phyloP scores from a whole-genome alignment of 345 rosid genomes.

The Melaleuca alternifolia region DNA sequence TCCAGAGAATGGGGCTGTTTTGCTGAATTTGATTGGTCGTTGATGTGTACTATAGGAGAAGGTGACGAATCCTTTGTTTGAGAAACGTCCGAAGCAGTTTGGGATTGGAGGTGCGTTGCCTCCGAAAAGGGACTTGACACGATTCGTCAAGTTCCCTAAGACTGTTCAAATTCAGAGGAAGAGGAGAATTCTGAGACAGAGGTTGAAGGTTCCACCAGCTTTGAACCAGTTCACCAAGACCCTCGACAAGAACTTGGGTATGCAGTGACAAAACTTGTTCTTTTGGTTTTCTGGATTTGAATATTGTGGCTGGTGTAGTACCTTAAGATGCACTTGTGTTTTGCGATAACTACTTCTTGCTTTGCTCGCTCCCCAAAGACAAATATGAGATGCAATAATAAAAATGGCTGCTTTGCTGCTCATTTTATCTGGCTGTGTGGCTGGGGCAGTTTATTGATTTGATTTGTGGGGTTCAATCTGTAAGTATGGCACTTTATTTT shows the following conservation, averaged over 20 bases:
- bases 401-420: neutral
- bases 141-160: constrained; percentile 73
- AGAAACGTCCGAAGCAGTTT: constrained; percentile 77
- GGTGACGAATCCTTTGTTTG: constrained; percentile 60
- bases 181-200: constrained; percentile 67
- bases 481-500: neutral
- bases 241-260: constrained; percentile 83
- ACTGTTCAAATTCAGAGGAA: constrained; percentile 66
- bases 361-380: neutral
- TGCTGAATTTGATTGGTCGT: neutral
- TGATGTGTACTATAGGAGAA: constrained; percentile 29
- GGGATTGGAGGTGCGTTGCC: constrained; percentile 89
- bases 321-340: neutral
- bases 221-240: constrained; percentile 87
- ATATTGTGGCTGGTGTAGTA: neutral
- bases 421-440: neutral
- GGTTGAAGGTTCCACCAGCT: constrained; percentile 88
- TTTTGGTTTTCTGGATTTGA: neutral
- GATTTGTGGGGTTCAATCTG: neutral
- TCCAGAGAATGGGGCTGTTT: neutral
- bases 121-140: constrained; percentile 67
- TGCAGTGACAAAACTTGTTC: neutral
- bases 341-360: neutral
- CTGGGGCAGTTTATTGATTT: neutral
- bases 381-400: neutral